A percentile compares a stretch with the other conserved stretches of the same genome.
These are phyloP conservation scores for Hortaea sp. DNA, from an alignment of 2,329 filamentous ascomycete genomes.

Conservation along the genomic window DNA sequence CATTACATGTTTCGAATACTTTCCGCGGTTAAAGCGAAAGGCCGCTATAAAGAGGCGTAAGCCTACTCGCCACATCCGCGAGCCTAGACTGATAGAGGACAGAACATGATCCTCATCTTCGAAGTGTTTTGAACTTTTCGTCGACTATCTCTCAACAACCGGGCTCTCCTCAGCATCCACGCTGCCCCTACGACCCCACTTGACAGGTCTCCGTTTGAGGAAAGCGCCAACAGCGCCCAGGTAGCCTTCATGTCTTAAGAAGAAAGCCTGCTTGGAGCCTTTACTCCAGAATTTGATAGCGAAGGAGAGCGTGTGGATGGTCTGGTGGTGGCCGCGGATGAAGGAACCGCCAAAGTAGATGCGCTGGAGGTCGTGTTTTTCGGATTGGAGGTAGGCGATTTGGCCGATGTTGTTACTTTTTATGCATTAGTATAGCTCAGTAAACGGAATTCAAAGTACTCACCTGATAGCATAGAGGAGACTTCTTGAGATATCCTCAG, in stretches of 20 bases:
- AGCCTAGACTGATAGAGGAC: no score
- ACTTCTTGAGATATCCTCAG: conserved; percentile 80
- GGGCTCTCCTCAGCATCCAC: conserved; percentile 2
- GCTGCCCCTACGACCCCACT: conserved; percentile 66
- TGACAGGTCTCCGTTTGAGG: conserved; percentile 76
- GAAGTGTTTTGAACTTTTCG: no score
- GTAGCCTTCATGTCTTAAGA: conserved; percentile 90
- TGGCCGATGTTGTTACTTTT: conserved; percentile 91
- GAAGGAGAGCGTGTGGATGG: conserved; percentile 94
- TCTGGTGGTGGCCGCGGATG: conserved; percentile 90
- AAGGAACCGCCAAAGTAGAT: conserved; percentile 98
- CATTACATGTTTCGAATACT: no score
- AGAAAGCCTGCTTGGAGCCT: conserved; percentile 89
- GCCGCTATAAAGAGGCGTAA: no score
- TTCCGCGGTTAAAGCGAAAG: no score
- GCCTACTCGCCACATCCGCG: no score
- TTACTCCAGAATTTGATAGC: conserved; percentile 98
- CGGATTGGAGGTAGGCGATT: conserved; percentile 93
- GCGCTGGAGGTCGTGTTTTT: conserved; percentile 80
- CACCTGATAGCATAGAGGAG: conserved; percentile 80
- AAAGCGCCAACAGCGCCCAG: conserved; percentile 91
- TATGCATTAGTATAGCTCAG: neutral
- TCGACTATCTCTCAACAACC: no score
- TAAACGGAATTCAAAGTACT: conserved; percentile 4
- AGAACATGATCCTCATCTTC: no score